These are phyloP conservation scores for Arthrobotrys entomopaga DNA, from an alignment of 2,329 filamentous ascomycete genomes.

Conservation along the genomic window DNA sequence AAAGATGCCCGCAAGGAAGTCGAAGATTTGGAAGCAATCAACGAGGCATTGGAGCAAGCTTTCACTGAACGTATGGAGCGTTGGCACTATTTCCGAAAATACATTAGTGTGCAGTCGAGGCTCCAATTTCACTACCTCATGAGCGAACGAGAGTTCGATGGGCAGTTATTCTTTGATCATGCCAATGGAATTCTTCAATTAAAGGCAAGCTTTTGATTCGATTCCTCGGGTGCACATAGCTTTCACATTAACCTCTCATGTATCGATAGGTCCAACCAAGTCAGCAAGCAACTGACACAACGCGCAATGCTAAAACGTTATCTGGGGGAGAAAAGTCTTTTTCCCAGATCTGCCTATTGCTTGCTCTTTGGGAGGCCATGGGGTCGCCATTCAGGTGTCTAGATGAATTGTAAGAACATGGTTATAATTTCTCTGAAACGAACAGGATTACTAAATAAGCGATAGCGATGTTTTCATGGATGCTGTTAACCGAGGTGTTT, in stretches of 20 bases:
- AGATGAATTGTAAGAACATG: constrained; percentile 78
- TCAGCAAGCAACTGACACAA: constrained; percentile 68
- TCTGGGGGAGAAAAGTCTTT: constrained; percentile 98
- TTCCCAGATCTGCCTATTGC: constrained; percentile 90
- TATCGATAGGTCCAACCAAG: constrained; percentile 71
- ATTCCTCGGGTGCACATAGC: neutral
- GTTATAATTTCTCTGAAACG: neutral
- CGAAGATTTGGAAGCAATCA: constrained; percentile 69
- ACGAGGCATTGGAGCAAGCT: constrained; percentile 48
- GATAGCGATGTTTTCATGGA: constrained; percentile 95
- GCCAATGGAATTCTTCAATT: constrained; percentile 77
- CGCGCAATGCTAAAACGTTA: constrained; percentile 86
- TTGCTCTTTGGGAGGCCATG: constrained; percentile 98
- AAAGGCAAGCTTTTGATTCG: constrained; percentile 67
- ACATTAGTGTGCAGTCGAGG: constrained; percentile 85
- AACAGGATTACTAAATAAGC: constrained; percentile 52
- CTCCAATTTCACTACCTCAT: constrained; percentile 89
- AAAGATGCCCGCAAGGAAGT: constrained; percentile 42
- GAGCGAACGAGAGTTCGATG: constrained; percentile 87
- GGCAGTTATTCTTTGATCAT: constrained; percentile 82
- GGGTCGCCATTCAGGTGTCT: constrained; percentile 92
- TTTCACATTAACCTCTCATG: neutral
- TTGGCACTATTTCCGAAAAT: constrained; percentile 82
- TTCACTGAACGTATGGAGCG: constrained; percentile 72
- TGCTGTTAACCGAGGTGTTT: constrained; percentile 90